Conservation (phyloP, 208 protist species). For the Tritrichomonas musculus region DNA sequence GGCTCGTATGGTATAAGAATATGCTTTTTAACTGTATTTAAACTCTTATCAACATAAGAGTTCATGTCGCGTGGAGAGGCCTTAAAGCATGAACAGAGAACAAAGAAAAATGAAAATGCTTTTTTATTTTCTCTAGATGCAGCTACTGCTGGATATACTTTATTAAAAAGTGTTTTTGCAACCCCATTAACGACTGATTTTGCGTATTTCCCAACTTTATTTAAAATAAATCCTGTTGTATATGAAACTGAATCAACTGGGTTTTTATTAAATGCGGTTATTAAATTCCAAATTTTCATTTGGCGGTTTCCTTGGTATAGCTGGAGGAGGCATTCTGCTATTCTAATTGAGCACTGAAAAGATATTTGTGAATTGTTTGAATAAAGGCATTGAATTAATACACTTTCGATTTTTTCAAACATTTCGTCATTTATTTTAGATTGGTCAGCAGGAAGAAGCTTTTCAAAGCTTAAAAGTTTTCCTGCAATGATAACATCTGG, state of each 20-base stretch:
- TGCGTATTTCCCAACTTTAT: not conserved
- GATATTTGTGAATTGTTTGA: not conserved
- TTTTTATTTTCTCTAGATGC: no score
- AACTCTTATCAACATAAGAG: not conserved
- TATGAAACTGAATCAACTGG: not conserved
- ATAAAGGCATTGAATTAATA: not conserved
- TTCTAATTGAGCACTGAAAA: not conserved
- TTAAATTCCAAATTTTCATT: constrained; percentile 10
- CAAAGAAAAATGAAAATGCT: not conserved
- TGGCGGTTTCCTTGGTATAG: not conserved
- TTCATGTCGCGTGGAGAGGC: not conserved
- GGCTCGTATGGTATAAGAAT: no score
- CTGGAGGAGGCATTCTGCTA: not conserved
- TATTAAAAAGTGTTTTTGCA: not conserved
- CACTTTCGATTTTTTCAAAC: not conserved
- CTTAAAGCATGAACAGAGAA: not conserved
- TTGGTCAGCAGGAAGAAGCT: not conserved
- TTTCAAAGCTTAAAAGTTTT: not conserved
- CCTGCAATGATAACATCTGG: not conserved
- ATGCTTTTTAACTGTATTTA: not conserved
- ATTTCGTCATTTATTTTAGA: not conserved
- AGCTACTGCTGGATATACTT: no score
- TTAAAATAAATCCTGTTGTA: not conserved
- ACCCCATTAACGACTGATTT: not conserved
- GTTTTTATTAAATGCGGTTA: not conserved